phyloP scores from a whole-genome alignment of 352 stramenopile genomes.

The Phytophthora hybrid region DNA sequence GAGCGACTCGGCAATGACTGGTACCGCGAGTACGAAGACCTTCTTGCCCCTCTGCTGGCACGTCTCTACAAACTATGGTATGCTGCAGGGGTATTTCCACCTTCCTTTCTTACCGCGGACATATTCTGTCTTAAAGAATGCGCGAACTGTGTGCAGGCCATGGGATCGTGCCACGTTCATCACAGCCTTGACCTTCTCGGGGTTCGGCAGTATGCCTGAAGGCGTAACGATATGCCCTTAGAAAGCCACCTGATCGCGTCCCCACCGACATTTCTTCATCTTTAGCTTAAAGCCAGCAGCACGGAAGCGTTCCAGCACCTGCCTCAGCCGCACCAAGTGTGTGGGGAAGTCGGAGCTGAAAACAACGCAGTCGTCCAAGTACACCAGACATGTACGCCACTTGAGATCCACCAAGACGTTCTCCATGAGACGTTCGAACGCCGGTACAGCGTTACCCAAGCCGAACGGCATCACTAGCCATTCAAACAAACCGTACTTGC shows the following conservation, averaged over 20 bases:
- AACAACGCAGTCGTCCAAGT: too few species aligned
- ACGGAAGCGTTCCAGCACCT: too few species aligned
- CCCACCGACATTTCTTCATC: conserved; percentile 16
- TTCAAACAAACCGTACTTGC: conserved; percentile 6
- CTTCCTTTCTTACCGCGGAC: neutral
- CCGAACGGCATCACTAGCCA: conserved; percentile 5
- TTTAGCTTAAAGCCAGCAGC: too few species aligned
- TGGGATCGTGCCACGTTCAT: neutral
- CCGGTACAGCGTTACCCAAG: too few species aligned
- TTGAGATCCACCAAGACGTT: too few species aligned
- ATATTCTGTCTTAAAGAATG: neutral
- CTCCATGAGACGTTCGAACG: too few species aligned
- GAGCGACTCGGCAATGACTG: neutral
- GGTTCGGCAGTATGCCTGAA: neutral
- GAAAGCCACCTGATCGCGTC: conserved; percentile 7
- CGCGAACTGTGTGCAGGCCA: neutral
- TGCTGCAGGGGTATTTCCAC: neutral
- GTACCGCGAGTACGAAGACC: neutral
- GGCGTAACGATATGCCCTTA: conserved; percentile 5
- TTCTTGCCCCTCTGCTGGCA: neutral
- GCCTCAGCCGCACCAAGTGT: too few species aligned
- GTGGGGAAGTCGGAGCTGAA: too few species aligned
- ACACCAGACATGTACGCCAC: too few species aligned
- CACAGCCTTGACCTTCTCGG: conserved; percentile 14
- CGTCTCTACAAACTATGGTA: neutral